phyloP scores from a whole-genome alignment of 2,329 filamentous ascomycete genomes.

The Orbilia blumenaviensis region DNA sequence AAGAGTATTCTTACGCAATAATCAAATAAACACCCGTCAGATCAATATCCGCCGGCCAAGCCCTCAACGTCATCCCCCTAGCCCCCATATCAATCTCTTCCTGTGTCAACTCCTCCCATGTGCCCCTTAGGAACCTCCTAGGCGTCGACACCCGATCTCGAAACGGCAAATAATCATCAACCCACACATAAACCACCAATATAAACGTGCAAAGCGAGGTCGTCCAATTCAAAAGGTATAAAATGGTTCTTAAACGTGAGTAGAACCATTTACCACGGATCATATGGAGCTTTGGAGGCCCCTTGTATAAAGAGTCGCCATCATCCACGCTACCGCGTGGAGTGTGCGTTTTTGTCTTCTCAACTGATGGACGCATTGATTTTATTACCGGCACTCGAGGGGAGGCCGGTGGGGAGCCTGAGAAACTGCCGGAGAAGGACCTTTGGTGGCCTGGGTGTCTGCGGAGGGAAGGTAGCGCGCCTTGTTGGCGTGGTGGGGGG shows the following conservation, averaged over 20 bases:
- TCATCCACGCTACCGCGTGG: conserved; percentile 44
- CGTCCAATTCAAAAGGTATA: conserved; percentile 45
- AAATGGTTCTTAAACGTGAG: conserved; percentile 35
- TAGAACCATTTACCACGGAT: conserved; percentile 53
- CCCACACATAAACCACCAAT: conserved; percentile 44
- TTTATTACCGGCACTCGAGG: conserved; percentile 46
- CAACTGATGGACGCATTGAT: conserved; percentile 51
- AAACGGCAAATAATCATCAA: conserved; percentile 43
- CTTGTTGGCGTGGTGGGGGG: conserved; percentile 30
- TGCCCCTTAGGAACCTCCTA: conserved; percentile 27
- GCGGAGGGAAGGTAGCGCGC: conserved; percentile 2
- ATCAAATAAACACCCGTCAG: conserved; percentile 52
- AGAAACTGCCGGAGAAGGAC: conserved; percentile 30
- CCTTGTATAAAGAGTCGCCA: conserved; percentile 38
- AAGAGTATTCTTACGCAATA: conserved; percentile 45
- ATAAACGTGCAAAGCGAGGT: conserved; percentile 36
- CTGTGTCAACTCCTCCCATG: conserved; percentile 45
- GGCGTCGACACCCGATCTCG: conserved; percentile 28
- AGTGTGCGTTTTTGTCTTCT: conserved; percentile 46
- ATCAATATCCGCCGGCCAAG: conserved; percentile 50
- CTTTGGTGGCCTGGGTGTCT: conserved; percentile 37
- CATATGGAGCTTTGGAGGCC: conserved; percentile 46
- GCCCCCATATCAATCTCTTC: conserved; percentile 27
- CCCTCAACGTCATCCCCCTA: conserved; percentile 44
- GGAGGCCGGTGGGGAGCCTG: conserved; percentile 35